A percentile compares a stretch with the other conserved stretches of the same genome.
These are phyloP conservation scores for Murraya paniculata DNA, from an alignment of 345 rosid genomes.

Conservation along the genomic window DNA sequence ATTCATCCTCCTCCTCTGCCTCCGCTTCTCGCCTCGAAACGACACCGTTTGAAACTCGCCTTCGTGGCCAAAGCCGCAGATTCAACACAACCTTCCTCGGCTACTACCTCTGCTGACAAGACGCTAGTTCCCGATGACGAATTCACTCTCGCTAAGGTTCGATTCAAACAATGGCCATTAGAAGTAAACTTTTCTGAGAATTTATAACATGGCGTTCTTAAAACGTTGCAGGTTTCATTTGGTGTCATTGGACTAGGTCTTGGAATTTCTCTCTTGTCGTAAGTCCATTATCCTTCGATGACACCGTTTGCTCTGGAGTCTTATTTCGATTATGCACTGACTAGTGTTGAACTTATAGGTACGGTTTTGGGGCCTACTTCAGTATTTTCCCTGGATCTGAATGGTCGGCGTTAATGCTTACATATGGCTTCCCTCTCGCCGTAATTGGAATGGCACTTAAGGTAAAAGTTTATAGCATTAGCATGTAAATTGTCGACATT, in stretches of 20 bases:
- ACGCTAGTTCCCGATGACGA: constrained; percentile 63
- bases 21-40: constrained; percentile 14
- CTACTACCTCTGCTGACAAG: constrained; percentile 37
- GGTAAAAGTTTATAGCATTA: constrained; percentile 45
- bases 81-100: constrained; percentile 57
- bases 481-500: background rate
- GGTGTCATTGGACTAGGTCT: constrained; percentile 84
- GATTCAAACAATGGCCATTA: background rate
- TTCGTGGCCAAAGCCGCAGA: constrained; percentile 57
- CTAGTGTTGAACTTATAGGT: constrained; percentile 42
- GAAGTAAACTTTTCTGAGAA: background rate
- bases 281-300: constrained; percentile 29
- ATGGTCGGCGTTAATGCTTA: constrained; percentile 94
- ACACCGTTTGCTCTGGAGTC: background rate
- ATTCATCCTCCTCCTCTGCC: constrained; percentile 24
- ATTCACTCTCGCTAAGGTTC: constrained; percentile 78
- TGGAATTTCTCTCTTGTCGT: constrained; percentile 80
- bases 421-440: constrained; percentile 97
- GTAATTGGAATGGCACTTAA: constrained; percentile 98
- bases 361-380: constrained; percentile 94
- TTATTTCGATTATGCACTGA: constrained; percentile 6
- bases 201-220: background rate
- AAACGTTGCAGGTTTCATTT: constrained; percentile 69
- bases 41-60: constrained; percentile 20
- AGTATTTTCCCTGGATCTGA: constrained; percentile 94